Conservation (phyloP, 1,284 basidiomycete genomes). For the Irpex rosettiformis region DNA sequence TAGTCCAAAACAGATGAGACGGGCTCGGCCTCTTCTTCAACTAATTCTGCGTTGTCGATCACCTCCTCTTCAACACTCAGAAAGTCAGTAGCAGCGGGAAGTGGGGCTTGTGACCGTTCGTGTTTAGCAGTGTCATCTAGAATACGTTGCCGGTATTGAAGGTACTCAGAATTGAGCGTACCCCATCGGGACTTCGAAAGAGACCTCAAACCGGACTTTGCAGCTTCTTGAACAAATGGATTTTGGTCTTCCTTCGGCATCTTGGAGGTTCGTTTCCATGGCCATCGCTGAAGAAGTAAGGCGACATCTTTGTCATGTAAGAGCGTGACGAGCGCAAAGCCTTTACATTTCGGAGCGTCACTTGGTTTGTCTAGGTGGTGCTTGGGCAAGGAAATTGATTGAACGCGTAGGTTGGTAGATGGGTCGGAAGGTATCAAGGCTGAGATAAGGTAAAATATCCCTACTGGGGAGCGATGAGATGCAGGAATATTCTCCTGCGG, state of each 20-base stretch:
- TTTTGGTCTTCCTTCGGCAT: neutral
- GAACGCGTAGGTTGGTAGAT: slow-evolving; percentile 33
- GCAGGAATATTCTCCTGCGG: slow-evolving; percentile 68
- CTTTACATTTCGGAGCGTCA: slow-evolving; percentile 56
- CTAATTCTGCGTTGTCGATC: neutral
- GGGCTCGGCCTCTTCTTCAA: neutral
- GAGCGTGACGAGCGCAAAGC: slow-evolving; percentile 67
- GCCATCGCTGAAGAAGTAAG: slow-evolving; percentile 48
- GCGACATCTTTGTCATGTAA: slow-evolving; percentile 35
- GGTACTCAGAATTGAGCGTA: slow-evolving; percentile 58
- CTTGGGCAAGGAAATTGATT: slow-evolving; percentile 51
- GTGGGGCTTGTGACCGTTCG: neutral
- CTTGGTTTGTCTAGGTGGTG: slow-evolving; percentile 58
- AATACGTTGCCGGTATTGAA: slow-evolving; percentile 50
- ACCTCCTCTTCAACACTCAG: neutral
- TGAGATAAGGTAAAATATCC: slow-evolving; percentile 43
- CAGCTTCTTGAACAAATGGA: slow-evolving; percentile 36
- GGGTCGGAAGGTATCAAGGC: slow-evolving; percentile 31
- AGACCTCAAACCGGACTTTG: slow-evolving; percentile 54
- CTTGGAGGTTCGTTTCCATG: slow-evolving; percentile 44
- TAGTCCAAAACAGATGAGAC: slow-evolving; percentile 14
- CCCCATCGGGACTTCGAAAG: slow-evolving; percentile 60
- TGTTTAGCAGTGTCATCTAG: slow-evolving; percentile 38
- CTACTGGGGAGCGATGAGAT: slow-evolving; percentile 42
- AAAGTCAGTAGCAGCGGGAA: neutral